Percentiles rank a stretch among this genome's conserved stretches.
phyloP scores from a whole-genome alignment of 2,329 filamentous ascomycete genomes.

The Calonectria naviculata region DNA sequence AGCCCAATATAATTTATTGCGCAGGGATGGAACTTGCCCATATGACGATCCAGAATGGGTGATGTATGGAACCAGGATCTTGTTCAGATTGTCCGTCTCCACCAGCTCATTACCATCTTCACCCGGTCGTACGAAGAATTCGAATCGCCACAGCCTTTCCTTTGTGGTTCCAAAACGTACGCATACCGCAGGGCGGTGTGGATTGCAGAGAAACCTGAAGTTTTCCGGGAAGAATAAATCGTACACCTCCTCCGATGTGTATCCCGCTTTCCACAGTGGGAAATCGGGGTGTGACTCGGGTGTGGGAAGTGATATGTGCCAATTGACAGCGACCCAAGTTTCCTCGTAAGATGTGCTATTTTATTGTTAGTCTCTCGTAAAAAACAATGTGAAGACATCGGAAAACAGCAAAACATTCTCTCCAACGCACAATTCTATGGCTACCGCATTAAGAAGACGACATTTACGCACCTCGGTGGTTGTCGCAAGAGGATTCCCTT shows the following conservation, averaged over 20 bases:
- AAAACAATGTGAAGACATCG: background rate
- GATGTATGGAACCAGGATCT: background rate
- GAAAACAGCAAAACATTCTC: background rate
- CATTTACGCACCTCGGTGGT: background rate
- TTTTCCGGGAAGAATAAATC: background rate
- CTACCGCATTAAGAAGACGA: no score
- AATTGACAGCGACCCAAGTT: conserved; percentile 3
- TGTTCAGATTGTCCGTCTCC: background rate
- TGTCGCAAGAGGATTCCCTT: background rate
- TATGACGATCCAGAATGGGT: background rate
- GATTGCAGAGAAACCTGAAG: background rate
- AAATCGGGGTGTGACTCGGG: background rate
- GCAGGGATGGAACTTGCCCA: background rate
- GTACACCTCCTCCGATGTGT: background rate
- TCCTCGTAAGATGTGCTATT: background rate
- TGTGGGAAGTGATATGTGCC: background rate
- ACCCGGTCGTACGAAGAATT: background rate
- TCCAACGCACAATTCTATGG: no score
- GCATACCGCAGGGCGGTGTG: background rate
- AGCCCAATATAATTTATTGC: background rate
- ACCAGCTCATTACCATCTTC: background rate
- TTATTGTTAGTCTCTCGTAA: background rate
- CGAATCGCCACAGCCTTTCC: background rate
- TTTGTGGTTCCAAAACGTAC: background rate
- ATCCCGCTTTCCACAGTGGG: background rate